phyloP scores from a whole-genome alignment of 2,329 filamentous ascomycete species.

The Exophiala xenobiotica region DNA sequence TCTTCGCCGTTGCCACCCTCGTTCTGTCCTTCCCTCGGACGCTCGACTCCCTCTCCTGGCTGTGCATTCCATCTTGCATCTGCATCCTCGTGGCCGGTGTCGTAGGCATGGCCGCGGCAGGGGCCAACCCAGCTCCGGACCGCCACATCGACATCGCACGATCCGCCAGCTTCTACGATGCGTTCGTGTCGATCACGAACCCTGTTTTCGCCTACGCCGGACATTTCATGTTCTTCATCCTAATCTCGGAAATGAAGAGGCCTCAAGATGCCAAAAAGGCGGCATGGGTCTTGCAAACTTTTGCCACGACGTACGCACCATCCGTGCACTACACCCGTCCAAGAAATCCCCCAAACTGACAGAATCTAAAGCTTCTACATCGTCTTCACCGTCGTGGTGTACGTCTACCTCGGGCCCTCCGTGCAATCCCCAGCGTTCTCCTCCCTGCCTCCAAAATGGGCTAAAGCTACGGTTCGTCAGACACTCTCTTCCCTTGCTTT shows the following conservation, averaged over 20 bases:
- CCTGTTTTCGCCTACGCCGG: conserved; percentile 55
- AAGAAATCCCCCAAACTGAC: no score
- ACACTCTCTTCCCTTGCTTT: neutral
- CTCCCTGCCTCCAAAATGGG: conserved; percentile 47
- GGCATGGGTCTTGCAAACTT: conserved; percentile 50
- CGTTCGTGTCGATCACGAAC: conserved; percentile 52
- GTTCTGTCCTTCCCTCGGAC: conserved; percentile 51
- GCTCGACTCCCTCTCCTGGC: conserved; percentile 50
- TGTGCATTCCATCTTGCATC: conserved; percentile 46
- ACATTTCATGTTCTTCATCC: conserved; percentile 56
- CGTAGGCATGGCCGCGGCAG: conserved; percentile 53
- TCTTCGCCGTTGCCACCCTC: conserved; percentile 51
- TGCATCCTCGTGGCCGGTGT: conserved; percentile 53
- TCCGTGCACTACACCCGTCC: no score
- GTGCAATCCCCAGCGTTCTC: conserved; percentile 51
- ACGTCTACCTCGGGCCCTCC: conserved; percentile 49
- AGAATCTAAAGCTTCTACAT: conserved; percentile 51
- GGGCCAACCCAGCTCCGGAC: conserved; percentile 41
- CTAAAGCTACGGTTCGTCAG: conserved; percentile 43
- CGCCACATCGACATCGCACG: conserved; percentile 42
- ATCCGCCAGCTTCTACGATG: conserved; percentile 43
- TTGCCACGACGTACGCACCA: conserved; percentile 45
- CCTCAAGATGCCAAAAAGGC: conserved; percentile 55
- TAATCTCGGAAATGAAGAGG: conserved; percentile 54
- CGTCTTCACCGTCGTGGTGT: conserved; percentile 52